Percentiles rank a stretch among this genome's conserved stretches.
phyloP scores from a whole-genome alignment of 1,139 yeast species.

The Debaryomyces fabryi region DNA sequence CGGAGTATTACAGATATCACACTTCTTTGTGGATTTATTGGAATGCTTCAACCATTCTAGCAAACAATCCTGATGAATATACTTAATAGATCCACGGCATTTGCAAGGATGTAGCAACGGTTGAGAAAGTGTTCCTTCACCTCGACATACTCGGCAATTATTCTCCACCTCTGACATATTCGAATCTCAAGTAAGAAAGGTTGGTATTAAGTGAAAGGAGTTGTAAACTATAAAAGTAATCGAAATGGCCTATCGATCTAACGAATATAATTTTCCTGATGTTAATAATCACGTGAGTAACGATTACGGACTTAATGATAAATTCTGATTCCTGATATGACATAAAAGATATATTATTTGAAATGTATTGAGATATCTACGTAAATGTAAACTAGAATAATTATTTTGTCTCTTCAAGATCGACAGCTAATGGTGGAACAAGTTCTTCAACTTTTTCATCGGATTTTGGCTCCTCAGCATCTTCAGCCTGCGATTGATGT shows the following conservation, averaged over 20 bases:
- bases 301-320: background rate
- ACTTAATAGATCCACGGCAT: slow-evolving; percentile 91
- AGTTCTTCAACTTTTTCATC: slow-evolving; percentile 17
- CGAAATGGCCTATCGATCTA: background rate
- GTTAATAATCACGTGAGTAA: background rate
- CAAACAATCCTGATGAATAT: slow-evolving; percentile 89
- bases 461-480: slow-evolving; percentile 7
- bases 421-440: slow-evolving; percentile 31
- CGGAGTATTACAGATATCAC: slow-evolving; percentile 88
- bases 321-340: background rate
- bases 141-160: slow-evolving; percentile 90
- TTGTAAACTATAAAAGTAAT: background rate
- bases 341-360: background rate
- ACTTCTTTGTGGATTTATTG: slow-evolving; percentile 61
- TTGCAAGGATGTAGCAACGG: slow-evolving; percentile 92
- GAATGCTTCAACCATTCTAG: slow-evolving; percentile 81
- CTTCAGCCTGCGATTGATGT: slow-evolving; percentile 14
- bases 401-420: slow-evolving; percentile 16
- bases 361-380: background rate
- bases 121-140: slow-evolving; percentile 77
- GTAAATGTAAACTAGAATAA: background rate
- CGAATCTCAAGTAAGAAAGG: background rate
- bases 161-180: slow-evolving; percentile 17
- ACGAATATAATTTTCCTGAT: background rate
- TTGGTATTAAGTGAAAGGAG: background rate